phyloP scores from a whole-genome alignment of 441 rosid genomes.

The Syzygium malaccense region DNA sequence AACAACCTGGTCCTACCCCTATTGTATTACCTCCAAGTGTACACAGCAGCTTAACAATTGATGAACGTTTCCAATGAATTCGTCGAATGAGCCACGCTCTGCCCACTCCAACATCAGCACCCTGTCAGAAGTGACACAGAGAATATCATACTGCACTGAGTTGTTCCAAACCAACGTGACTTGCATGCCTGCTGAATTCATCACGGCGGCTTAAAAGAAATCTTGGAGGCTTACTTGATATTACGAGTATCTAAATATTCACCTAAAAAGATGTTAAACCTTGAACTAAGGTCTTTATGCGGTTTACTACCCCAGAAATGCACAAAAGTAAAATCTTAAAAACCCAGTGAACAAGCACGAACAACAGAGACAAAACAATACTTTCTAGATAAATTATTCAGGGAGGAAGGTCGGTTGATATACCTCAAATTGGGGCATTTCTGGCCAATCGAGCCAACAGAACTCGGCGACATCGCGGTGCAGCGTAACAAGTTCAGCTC shows the following conservation, averaged over 20 bases:
- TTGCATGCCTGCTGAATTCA: neutral
- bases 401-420: neutral
- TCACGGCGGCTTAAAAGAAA: neutral
- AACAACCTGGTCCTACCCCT: neutral
- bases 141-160: neutral
- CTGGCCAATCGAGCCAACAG: slow-evolving; percentile 30
- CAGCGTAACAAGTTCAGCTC: slow-evolving; percentile 44
- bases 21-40: slow-evolving; percentile 46
- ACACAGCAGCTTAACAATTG: slow-evolving; percentile 31
- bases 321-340: neutral
- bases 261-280: neutral
- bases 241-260: neutral
- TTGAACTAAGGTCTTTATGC: neutral
- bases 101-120: slow-evolving; percentile 43
- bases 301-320: neutral
- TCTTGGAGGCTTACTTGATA: neutral
- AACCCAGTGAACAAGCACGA: neutral
- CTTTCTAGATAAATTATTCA: neutral
- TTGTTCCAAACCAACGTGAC: neutral
- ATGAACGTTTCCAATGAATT: slow-evolving; percentile 19
- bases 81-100: slow-evolving; percentile 18
- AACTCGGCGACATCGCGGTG: slow-evolving; percentile 19
- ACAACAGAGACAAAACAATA: neutral
- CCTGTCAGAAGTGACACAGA: slow-evolving; percentile 15
- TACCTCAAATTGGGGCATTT: slow-evolving; percentile 55